Evolutionary conservation across 805 yeast genomes (phyloP).

Genomic region (Ogataea methanolica): DNA sequence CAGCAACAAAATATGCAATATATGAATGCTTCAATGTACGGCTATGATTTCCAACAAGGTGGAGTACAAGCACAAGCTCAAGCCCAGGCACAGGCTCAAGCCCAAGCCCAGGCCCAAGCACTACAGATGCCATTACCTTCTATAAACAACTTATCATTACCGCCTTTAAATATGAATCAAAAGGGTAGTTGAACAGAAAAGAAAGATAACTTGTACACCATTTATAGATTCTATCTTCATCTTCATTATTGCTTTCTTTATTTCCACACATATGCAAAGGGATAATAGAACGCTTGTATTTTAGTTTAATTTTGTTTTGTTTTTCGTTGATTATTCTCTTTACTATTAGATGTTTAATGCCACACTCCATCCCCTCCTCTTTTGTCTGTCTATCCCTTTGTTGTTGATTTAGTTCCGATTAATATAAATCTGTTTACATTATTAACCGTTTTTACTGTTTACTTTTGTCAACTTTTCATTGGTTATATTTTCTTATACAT

Average conservation of each 20-base stretch:
- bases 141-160: slow-evolving; percentile 28
- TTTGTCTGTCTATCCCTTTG: too few species aligned
- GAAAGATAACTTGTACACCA: neutral
- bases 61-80: slow-evolving; percentile 2
- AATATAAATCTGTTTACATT: too few species aligned
- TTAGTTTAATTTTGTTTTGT: too few species aligned
- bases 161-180: slow-evolving; percentile 28
- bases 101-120: slow-evolving; percentile 14
- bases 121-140: slow-evolving; percentile 25
- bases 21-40: slow-evolving; percentile 13
- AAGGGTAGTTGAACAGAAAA: slow-evolving; percentile 7
- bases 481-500: too few species aligned
- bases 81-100: slow-evolving; percentile 15
- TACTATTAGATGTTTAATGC: too few species aligned
- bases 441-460: too few species aligned
- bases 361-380: too few species aligned
- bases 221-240: neutral
- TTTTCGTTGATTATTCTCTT: too few species aligned
- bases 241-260: neutral
- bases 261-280: too few species aligned
- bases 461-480: too few species aligned
- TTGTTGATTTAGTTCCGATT: too few species aligned
- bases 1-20: slow-evolving; percentile 5
- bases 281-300: too few species aligned
- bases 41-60: slow-evolving; percentile 18